Conservation (phyloP, 495 filamentous ascomycete species). For the Aspergillus homomorphus region DNA sequence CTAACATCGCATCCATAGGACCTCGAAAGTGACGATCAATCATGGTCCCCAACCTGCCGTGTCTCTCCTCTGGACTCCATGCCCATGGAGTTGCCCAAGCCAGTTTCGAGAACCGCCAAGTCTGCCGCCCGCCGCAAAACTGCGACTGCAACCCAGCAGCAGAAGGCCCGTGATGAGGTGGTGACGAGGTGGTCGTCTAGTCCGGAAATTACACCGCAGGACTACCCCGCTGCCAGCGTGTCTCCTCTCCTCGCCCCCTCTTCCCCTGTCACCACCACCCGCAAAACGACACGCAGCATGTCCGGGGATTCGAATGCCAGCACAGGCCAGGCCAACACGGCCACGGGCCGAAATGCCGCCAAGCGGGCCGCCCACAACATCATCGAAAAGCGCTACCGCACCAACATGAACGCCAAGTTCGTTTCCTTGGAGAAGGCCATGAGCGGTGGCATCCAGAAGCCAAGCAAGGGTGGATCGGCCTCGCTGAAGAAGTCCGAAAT, state of each 20-base stretch:
- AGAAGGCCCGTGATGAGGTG: neutral
- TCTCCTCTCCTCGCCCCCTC: slow-evolving; percentile 16
- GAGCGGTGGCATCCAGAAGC: slow-evolving; percentile 24
- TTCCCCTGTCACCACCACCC: slow-evolving; percentile 14
- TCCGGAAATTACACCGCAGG: slow-evolving; percentile 33
- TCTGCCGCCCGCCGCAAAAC: slow-evolving; percentile 19
- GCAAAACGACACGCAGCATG: slow-evolving; percentile 31
- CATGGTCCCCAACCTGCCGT: slow-evolving; percentile 31
- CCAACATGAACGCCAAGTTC: slow-evolving; percentile 55
- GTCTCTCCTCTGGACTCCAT: slow-evolving; percentile 24
- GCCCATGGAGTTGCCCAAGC: slow-evolving; percentile 14
- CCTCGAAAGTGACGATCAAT: slow-evolving; percentile 43
- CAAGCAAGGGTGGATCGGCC: slow-evolving; percentile 27
- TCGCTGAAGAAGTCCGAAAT: slow-evolving; percentile 54
- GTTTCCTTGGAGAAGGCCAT: slow-evolving; percentile 43
- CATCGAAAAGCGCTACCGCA: slow-evolving; percentile 53
- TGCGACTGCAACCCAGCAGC: slow-evolving; percentile 14
- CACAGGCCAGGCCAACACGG: slow-evolving; percentile 20
- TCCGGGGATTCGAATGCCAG: slow-evolving; percentile 32
- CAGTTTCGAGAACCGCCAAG: slow-evolving; percentile 9
- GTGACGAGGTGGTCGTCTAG: slow-evolving; percentile 33
- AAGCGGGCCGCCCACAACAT: slow-evolving; percentile 53
- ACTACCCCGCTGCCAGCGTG: slow-evolving; percentile 16
- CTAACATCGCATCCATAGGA: slow-evolving; percentile 26
- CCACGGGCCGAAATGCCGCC: slow-evolving; percentile 38